Evolutionary conservation across 2,329 filamentous ascomycete species (phyloP), one percentile per base, ranked within the genome.

Genomic region (Curvularia spicifera): DNA sequence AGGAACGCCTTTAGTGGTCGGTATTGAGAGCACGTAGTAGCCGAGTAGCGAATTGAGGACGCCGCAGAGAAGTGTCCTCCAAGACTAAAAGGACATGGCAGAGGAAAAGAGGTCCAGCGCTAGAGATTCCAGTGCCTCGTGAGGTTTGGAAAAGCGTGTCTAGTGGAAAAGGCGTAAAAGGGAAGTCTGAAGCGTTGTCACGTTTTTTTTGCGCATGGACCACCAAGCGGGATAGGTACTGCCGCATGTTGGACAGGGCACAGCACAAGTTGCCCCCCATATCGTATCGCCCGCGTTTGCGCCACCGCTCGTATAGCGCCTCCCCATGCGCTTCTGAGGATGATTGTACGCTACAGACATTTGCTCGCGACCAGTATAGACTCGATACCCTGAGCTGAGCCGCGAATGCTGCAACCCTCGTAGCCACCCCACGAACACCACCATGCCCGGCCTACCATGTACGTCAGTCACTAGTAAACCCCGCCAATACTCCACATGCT

Each of bases 401-500:
- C 64, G 65, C 69, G 67, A 48, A 74, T 71, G 73, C 66, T 61
- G 67, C 57, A 63, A 39, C 56, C 48, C 58, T 56, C 46, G 53
- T 59, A 45, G 49, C 53, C 42, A 60, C 54, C 44, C 62, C 59
- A 68, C 58, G 58, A 57, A 65, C 63, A 61, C 68, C 63, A 74
- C 68, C 70, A 82, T 83, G 81, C 81, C 81, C 66, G 81, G 81
- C 68, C 79, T 83, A 70, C 81, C 81, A 64, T 79, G 81, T 83
- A 79, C 60, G 79, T 66, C 57, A 50, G 58, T 57, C 56, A 51
- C 48, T 48, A 47, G 56, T 54, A 40, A 61, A 47, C 42, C 39
- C 45, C 48, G 39, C 45, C 18, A 52, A 9, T 51, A 22, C 31
- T 43, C 18, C 31, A 24, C 46, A 47, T 50, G 31, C 54, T 28